A percentile compares a stretch with the other conserved stretches of the same genome.
Conservation (phyloP, 1,139 yeast species). For the Taphrina communis region DNA sequence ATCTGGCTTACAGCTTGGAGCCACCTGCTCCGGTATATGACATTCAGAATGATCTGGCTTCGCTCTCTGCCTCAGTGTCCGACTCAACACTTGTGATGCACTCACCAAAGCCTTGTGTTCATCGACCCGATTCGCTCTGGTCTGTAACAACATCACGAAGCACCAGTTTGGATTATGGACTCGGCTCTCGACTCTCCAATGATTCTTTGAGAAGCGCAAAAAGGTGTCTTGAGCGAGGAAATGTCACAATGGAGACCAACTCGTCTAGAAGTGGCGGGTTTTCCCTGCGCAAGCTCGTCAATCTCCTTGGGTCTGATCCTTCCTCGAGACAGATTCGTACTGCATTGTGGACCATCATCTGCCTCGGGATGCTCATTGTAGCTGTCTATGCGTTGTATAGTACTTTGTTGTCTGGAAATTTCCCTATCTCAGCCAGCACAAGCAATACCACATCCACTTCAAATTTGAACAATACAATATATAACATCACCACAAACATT, state of each 20-base stretch:
- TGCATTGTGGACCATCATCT: constrained; percentile 3
- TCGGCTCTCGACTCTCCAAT: neutral
- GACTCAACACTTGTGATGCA: neutral
- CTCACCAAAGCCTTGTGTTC: neutral
- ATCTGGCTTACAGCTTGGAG: too few relatives aligned
- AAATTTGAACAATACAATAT: neutral
- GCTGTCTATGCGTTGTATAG: constrained; percentile 4
- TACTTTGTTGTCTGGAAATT: neutral
- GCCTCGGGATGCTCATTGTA: neutral
- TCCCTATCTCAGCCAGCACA: neutral
- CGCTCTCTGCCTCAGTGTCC: neutral
- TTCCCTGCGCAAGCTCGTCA: neutral
- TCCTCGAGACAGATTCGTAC: neutral
- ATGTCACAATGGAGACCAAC: neutral
- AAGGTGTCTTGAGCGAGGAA: neutral
- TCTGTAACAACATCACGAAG: neutral
- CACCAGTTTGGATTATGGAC: neutral
- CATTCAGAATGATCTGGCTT: too few relatives aligned
- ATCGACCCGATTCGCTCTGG: neutral
- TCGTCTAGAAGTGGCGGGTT: neutral
- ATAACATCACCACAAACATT: neutral
- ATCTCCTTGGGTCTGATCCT: neutral
- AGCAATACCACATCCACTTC: neutral
- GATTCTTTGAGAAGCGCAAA: neutral
- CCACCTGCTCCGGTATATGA: too few relatives aligned